phyloP scores from a whole-genome alignment of 1,284 basidiomycete genomes.

The Polyporus tsugae region DNA sequence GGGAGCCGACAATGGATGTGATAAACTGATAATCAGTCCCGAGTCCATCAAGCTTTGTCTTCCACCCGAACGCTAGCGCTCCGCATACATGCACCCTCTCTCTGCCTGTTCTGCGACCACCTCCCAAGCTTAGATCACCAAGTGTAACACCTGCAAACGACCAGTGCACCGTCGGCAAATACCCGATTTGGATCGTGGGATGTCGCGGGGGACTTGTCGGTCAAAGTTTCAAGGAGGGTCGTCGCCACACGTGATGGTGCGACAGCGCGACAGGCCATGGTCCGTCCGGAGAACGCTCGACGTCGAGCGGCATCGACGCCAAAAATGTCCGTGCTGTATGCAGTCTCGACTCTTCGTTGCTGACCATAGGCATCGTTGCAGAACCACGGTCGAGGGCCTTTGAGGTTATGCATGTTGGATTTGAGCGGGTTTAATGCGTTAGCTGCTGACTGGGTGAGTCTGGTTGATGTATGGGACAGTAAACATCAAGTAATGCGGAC shows the following conservation, averaged over 20 bases:
- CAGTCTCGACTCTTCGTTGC: neutral
- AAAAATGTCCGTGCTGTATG: neutral
- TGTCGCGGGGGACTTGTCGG: neutral
- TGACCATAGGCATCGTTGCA: neutral
- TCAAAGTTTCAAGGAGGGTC: neutral
- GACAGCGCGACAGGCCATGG: neutral
- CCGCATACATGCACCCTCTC: neutral
- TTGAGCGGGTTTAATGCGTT: neutral
- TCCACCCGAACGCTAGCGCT: neutral
- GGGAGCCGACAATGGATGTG: neutral
- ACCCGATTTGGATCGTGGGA: neutral
- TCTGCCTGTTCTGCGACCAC: neutral
- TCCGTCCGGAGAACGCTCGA: conserved; percentile 8
- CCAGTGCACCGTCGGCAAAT: neutral
- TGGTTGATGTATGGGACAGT: neutral
- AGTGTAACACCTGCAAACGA: no score
- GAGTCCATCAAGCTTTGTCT: neutral
- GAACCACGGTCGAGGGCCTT: neutral
- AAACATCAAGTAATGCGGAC: neutral
- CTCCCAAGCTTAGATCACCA: neutral
- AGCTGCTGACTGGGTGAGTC: neutral
- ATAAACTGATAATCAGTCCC: neutral
- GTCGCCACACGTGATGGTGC: conserved; percentile 6
- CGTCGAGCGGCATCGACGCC: neutral
- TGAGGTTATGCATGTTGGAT: neutral